These are phyloP conservation scores for Penicillium lagena DNA, from an alignment of 495 filamentous ascomycete species.

Conservation along the genomic window DNA sequence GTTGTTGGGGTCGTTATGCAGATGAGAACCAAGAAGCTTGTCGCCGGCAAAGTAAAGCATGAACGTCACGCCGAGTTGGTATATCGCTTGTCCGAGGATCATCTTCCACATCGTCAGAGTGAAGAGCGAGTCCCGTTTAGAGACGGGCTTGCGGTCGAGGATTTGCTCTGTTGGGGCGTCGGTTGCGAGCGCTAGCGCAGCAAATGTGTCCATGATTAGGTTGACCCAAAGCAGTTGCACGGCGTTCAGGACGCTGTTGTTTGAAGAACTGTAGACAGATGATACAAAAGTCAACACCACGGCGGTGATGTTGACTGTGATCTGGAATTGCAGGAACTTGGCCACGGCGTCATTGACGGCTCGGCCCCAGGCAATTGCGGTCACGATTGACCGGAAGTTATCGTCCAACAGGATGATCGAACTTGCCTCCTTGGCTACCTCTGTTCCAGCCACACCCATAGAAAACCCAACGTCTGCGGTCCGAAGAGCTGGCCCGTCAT, in stretches of 20 bases:
- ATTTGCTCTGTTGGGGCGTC: conserved; percentile 76
- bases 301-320: conserved; percentile 87
- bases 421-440: conserved; percentile 91
- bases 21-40: conserved; percentile 47
- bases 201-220: conserved; percentile 90
- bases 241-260: conserved; percentile 69
- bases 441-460: conserved; percentile 87
- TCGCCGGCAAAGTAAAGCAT: conserved; percentile 68
- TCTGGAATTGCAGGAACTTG: conserved; percentile 87
- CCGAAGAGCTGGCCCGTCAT: conserved; percentile 81
- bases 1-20: conserved; percentile 25
- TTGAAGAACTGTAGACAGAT: conserved; percentile 60
- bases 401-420: conserved; percentile 90
- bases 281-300: conserved; percentile 79
- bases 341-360: conserved; percentile 87
- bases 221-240: conserved; percentile 92
- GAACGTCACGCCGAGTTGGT: conserved; percentile 73
- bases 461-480: conserved; percentile 87
- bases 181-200: conserved; percentile 78
- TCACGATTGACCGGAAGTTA: conserved; percentile 84
- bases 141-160: conserved; percentile 74
- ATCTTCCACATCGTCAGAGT: conserved; percentile 93
- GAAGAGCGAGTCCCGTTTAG: conserved; percentile 70
- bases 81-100: conserved; percentile 82
- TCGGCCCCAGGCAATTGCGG: conserved; percentile 84